Percentiles rank a stretch among this genome's conserved stretches.
phyloP scores from a whole-genome alignment of 2,329 filamentous ascomycete genomes.

The Penicillium sp. region DNA sequence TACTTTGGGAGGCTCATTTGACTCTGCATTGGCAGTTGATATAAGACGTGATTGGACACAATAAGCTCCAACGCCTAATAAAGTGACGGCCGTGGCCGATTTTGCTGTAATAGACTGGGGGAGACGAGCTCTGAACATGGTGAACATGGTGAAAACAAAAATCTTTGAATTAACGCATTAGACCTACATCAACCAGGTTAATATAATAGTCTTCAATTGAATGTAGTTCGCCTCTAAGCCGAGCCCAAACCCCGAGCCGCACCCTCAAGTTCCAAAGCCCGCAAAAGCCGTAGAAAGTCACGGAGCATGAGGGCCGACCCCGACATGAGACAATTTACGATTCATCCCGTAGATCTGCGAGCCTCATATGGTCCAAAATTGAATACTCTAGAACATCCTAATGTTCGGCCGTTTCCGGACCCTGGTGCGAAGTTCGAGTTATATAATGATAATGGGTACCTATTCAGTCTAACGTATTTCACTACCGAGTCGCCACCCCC shows the following conservation, averaged over 20 bases:
- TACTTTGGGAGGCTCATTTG: slow-evolving; percentile 4
- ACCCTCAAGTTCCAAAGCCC: background rate
- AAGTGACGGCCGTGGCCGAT: background rate
- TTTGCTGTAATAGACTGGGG: background rate
- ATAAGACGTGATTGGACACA: background rate
- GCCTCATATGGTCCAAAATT: background rate
- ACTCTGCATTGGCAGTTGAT: slow-evolving; percentile 8
- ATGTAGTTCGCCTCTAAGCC: background rate
- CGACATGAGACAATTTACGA: background rate
- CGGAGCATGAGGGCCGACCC: background rate
- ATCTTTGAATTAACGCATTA: background rate
- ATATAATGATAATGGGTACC: too few species aligned
- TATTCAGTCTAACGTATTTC: too few species aligned
- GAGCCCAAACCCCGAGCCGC: background rate
- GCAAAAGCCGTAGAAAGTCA: background rate
- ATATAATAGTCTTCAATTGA: background rate
- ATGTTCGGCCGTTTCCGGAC: background rate
- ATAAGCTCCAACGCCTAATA: slow-evolving; percentile 9
- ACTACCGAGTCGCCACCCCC: too few species aligned
- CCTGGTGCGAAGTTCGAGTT: background rate
- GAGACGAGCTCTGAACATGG: background rate
- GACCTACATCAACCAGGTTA: background rate
- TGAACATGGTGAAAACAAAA: background rate
- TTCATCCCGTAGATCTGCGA: background rate
- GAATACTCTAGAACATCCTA: background rate